These are phyloP conservation scores for Puccinia horiana DNA, from an alignment of 1,284 basidiomycete species.

Conservation along the genomic window DNA sequence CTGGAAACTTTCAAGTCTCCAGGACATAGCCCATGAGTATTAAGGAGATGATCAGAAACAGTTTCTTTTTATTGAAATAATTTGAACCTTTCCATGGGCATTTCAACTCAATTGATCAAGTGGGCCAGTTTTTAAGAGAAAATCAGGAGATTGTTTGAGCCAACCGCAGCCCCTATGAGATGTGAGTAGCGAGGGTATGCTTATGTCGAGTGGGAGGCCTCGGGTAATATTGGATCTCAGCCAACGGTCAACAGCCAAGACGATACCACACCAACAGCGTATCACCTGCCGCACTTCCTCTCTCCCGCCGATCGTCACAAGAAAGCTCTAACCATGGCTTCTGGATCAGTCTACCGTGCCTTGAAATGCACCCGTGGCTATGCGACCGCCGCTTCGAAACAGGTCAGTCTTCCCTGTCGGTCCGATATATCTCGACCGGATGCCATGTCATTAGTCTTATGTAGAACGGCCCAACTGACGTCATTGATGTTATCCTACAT, in stretches of 20 bases:
- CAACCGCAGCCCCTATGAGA: neutral
- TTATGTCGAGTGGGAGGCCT: neutral
- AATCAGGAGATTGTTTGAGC: neutral
- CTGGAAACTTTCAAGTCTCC: too few species aligned
- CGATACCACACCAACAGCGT: neutral
- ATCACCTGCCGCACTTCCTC: neutral
- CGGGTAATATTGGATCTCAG: slow-evolving; percentile 10
- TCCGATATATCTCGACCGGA: neutral
- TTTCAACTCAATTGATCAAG: too few species aligned
- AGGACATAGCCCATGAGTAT: too few species aligned
- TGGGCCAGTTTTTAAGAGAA: too few species aligned
- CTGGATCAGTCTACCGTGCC: slow-evolving; percentile 32
- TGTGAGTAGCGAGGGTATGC: slow-evolving; percentile 14
- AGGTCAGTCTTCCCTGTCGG: slow-evolving; percentile 8
- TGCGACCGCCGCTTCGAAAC: slow-evolving; percentile 45
- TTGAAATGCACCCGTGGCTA: slow-evolving; percentile 43
- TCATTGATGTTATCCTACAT: neutral
- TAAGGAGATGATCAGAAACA: too few species aligned
- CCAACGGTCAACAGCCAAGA: neutral
- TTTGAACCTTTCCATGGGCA: too few species aligned
- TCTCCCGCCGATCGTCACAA: neutral
- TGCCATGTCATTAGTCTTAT: neutral
- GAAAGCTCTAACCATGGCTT: slow-evolving; percentile 23
- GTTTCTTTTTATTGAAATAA: too few species aligned
- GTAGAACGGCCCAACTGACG: neutral